Base-by-base conservation (phyloP, 2,329 filamentous ascomycete species). In the Fusarium abutilonis region DNA sequence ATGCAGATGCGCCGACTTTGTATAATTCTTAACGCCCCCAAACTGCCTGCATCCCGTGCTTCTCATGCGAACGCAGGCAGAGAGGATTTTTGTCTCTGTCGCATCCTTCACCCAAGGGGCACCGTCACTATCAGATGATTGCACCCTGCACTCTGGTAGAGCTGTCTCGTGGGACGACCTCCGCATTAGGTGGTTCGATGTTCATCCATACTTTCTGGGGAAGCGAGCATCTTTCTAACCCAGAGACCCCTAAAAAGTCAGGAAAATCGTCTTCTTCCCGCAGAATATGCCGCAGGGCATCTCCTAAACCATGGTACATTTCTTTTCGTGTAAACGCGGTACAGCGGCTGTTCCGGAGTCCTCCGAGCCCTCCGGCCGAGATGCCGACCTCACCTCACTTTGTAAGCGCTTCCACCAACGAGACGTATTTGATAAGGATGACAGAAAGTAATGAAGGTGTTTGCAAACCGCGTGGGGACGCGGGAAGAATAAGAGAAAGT, bases 171-270 rank as follows among this genome's bases (percentile, higher is more conserved):
- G 68, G 68, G 50, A 56, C 59, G 68, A 70, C 54, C 34, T 48
- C 46, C 60, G 63, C 54, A 63, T 67, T 56, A 62, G 60, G 58
- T 70, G 68, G 68, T 70, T 67, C 68, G 68, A 70, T 67, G 47
- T 66, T 64, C 64, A 43, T 66, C 63, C 64, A 46, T 46, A 63
- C 36, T 64, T 63, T 63, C 65, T 58, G 64, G 63, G 67, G 67
- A 66, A 55, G 51, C 51, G 40, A 62, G 45, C 49, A 60, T 48
- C 52, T 61, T 44, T 29, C 62, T 52, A 44, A 52, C 38, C 56
- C 43, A 48, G 41, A 41, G 52, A 51, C 51, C 52, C 56, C 52
- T 45, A 45, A 52, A 62, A 48, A 54, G 38, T 50, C 41, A 49
- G 13, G 63, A 50, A 68, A 68, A 39, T 38, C 39, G 52, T 53